phyloP scores from a whole-genome alignment of 2,329 filamentous ascomycete species.

The Microdochium trichocladiopsis region DNA sequence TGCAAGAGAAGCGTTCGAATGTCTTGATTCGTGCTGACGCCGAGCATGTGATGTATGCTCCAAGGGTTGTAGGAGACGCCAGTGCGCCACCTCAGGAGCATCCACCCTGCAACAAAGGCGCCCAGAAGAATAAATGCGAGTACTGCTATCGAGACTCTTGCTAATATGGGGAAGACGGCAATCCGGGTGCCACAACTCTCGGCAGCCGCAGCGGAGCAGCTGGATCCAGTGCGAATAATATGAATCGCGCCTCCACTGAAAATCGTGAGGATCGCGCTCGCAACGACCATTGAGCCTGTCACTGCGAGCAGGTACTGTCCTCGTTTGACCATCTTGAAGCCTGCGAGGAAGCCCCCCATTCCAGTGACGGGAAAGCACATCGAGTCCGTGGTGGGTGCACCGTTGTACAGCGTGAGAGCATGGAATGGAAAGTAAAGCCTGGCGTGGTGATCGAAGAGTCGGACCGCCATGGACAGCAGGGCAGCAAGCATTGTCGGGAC shows the following conservation, averaged over 20 bases:
- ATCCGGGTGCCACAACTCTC: conserved; percentile 21
- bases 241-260: conserved; percentile 27
- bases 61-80: conserved; percentile 27
- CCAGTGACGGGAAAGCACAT: conserved; percentile 28
- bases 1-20: conserved; percentile 10
- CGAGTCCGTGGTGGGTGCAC: conserved; percentile 26
- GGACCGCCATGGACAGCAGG: conserved; percentile 7
- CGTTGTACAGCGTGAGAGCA: conserved; percentile 23
- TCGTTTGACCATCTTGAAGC: conserved; percentile 19
- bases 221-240: conserved; percentile 26
- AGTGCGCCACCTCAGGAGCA: conserved; percentile 20
- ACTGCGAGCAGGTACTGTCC: conserved; percentile 25
- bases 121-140: conserved; percentile 17
- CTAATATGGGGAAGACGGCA: conserved; percentile 19
- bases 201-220: conserved; percentile 7
- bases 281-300: conserved; percentile 20
- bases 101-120: conserved; percentile 13
- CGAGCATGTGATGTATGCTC: conserved; percentile 26
- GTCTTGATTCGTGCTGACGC: conserved; percentile 16
- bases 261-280: conserved; percentile 21
- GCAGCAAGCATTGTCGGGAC: conserved; percentile 8
- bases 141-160: conserved; percentile 19
- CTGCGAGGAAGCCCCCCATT: conserved; percentile 20
- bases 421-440: conserved; percentile 23
- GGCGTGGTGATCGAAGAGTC: conserved; percentile 8